Evolutionary conservation across 139 green algal genomes (phyloP).

Genomic region (Diplosphaera chodatii): DNA sequence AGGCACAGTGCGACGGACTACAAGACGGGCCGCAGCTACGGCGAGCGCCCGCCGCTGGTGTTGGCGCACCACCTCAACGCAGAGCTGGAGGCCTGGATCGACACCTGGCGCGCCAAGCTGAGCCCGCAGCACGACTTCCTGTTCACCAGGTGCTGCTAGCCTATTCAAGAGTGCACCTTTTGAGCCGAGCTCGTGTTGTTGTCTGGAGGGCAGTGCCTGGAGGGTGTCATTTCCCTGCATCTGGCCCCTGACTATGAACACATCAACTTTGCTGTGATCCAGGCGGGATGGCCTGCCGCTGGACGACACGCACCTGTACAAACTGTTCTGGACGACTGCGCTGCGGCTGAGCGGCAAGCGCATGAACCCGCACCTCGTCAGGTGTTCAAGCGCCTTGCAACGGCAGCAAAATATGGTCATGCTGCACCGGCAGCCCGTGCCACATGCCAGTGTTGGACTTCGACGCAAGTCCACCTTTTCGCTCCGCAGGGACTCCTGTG

Average conservation of each 20-base stretch:
- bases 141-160: constrained; percentile 29
- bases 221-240: too few relatives aligned
- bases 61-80: constrained; percentile 44
- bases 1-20: constrained; percentile 49
- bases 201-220: constrained; percentile 33
- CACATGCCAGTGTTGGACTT: too few relatives aligned
- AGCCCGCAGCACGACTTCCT: constrained; percentile 36
- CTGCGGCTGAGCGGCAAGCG: constrained; percentile 40
- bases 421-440: too few relatives aligned
- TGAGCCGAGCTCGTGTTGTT: too few relatives aligned
- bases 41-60: constrained; percentile 51
- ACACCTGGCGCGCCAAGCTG: constrained; percentile 31
- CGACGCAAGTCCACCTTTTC: too few relatives aligned
- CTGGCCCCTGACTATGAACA: too few relatives aligned
- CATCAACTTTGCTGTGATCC: too few relatives aligned
- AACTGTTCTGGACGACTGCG: constrained; percentile 26
- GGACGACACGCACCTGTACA: constrained; percentile 28
- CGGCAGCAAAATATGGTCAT: too few relatives aligned
- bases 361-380: constrained; percentile 58
- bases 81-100: constrained; percentile 58
- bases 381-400: too few relatives aligned
- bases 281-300: not conserved
- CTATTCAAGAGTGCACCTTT: too few relatives aligned
- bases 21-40: constrained; percentile 64
- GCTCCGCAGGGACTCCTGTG: not conserved